Base-by-base conservation (phyloP, 1,284 basidiomycete genomes). In the Rhodotorula sp. region DNA sequence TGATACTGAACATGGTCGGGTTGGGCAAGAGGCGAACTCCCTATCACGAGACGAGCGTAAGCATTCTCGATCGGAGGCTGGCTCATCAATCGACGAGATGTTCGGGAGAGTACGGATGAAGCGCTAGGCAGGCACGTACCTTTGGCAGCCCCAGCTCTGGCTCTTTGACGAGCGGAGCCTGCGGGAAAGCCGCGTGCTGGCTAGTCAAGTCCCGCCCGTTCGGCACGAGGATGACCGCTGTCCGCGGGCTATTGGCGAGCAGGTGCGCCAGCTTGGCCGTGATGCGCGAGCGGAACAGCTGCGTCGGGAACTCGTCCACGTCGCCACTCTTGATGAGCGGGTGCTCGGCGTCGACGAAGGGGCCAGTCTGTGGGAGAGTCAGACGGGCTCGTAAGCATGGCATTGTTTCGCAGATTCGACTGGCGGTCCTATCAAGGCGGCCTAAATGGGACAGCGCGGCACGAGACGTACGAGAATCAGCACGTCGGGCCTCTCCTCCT, bases 131-230 rank as follows among this genome's bases (percentile, higher is more conserved):
- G 7, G n/a, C 67, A 70, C 82, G 60, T 49, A 84, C 83, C 78
- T 84, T 84, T 21, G 81, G 80, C 27, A 85, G 68, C 7, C 80
- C 81, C 7, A 85, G 74, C 9, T 79, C 77, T 8, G 68, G 76
- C 9, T 84, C 83, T 55, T 83, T 80, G 44, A 84, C 83, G 46
- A 96, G 82, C 74, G 90, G 88, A 44, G 88, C 86, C 80, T 99
- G 97, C 0, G 97, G 97, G 80, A 89, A 97, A 19, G 92, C 92
- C 2, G 87, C 86, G 79, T 97, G 93, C 59, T 86, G 82, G 77
- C 88, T 91, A 71, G 93, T 82, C 23, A 96, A 80, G 79, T 99
- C 96, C 49, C 89, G 85, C 16, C 92, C 85, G 72, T 89, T 91
- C 3, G 97, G 94, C 1, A 97, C 83, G 53, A 99, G 79, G 17